phyloP scores from a whole-genome alignment of 2,329 filamentous ascomycete genomes.

The Albifimbria verrucaria region DNA sequence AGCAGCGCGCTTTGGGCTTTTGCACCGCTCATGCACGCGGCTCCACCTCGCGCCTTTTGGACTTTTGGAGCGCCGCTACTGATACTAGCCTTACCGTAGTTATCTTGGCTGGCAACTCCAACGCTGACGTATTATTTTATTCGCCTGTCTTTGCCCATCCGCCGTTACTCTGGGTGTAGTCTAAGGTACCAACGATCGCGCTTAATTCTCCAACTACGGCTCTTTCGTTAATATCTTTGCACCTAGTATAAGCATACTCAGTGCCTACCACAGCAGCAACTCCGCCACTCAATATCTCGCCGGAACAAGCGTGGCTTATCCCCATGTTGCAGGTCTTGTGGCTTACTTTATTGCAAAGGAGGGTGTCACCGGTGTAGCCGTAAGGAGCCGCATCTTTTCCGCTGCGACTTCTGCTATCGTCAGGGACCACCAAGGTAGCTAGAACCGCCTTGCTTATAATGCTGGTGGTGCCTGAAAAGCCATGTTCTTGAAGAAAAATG shows the following conservation, averaged over 20 bases:
- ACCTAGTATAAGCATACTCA: not conserved
- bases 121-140: not conserved
- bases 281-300: not conserved
- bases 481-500: too few species aligned
- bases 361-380: too few species aligned
- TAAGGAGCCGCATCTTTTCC: constrained; percentile 6
- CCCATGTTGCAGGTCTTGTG: constrained; percentile 60
- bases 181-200: not conserved
- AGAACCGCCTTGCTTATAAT: constrained; percentile 7
- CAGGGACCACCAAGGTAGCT: not conserved
- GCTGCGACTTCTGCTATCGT: constrained; percentile 1
- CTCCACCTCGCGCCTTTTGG: not conserved
- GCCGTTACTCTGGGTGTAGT: not conserved
- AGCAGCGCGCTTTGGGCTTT: not conserved
- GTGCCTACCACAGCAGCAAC: not conserved
- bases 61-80: not conserved
- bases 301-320: constrained; percentile 37
- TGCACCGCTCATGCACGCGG: not conserved
- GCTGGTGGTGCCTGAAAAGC: constrained; percentile 3
- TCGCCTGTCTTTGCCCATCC: not conserved
- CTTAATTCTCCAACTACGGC: not conserved
- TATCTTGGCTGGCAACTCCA: not conserved
- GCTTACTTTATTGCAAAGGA: constrained; percentile 50
- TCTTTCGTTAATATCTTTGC: not conserved
- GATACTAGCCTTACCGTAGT: not conserved